phyloP scores from a whole-genome alignment of 129 eudicot genomes.

The Flaveria sonorensis region DNA sequence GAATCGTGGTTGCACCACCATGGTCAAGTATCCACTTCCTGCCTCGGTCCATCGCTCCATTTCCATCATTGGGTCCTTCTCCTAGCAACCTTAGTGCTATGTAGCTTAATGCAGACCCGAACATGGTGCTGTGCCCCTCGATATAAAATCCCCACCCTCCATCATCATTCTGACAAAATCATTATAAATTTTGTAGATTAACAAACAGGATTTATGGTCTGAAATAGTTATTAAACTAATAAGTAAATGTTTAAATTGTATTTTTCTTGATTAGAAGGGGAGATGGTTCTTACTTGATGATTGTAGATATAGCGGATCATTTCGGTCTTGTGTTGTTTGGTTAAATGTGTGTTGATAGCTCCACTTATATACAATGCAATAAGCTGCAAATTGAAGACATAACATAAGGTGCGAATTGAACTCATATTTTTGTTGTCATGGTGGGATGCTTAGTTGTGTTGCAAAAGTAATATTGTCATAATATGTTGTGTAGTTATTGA shows the following conservation, averaged over 20 bases:
- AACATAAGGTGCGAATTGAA: background rate
- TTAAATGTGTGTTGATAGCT: constrained; percentile 52
- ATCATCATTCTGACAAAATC: constrained; percentile 60
- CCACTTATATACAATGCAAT: constrained; percentile 74
- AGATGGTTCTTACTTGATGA: constrained; percentile 57
- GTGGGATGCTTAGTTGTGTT: background rate
- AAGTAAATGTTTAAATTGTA: background rate
- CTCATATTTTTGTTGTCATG: background rate
- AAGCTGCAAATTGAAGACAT: constrained; percentile 44
- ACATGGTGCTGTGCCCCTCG: constrained; percentile 78
- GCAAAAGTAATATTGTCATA: background rate
- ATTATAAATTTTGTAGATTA: background rate
- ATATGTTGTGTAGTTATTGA: background rate
- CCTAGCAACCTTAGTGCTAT: constrained; percentile 63
- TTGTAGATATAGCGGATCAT: constrained; percentile 72
- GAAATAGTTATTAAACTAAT: background rate
- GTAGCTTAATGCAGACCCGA: constrained; percentile 75
- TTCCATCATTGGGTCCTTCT: constrained; percentile 60
- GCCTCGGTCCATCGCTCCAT: constrained; percentile 53
- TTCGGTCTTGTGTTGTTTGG: constrained; percentile 60
- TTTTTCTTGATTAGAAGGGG: background rate
- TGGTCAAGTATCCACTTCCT: constrained; percentile 75
- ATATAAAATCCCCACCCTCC: constrained; percentile 90
- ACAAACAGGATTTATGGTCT: background rate
- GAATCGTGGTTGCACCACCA: constrained; percentile 73